Evolutionary conservation across 805 yeast genomes (phyloP), one percentile per base, ranked within the genome.

Genomic region (Wickerhamomyces strasburgensis): DNA sequence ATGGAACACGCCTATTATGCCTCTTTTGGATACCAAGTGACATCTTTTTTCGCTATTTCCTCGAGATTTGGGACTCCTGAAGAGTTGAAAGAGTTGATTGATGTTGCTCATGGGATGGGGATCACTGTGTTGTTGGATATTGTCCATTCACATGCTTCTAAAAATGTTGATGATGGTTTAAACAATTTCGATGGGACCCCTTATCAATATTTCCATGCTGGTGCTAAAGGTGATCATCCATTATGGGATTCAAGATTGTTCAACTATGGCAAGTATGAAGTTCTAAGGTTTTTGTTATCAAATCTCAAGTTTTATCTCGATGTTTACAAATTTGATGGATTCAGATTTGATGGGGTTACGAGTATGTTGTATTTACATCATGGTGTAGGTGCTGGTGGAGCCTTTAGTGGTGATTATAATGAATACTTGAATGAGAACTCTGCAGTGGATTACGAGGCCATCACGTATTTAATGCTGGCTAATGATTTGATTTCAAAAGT

Each of bases 1-100:
- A 90, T 90, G 98, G 98, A 90, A 62, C 98, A 90, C 59, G 98
- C 98, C 2, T 90, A 90, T 58, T 90, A 90, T 59, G 98, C 97
- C 1, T 86, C 96, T 2, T 90, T 90, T 58, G 98, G 98, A n/a
- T 90, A 90, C 59, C 98, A 90, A 61, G 80, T 90, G 19, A 89
- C 98, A 16, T 84, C 82, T 42, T 93, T 90, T 58, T 90, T 84
- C 58, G 97, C 98, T 2, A 70, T 75, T 17, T 80, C 93, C 36
- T 89, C 97, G 6, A 73, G 98, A 45, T 93, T 70, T 52, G 98
- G 98, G 19, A 78, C 96, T 0, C 98, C 98, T 3, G 98, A 93
- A 50, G 97, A 93, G 34, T 70, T 90, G 53, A 89, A 85, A 61
- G 88, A 84, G 58, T 75, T 90, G 48, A 75, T 90, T 32, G 98